These are phyloP conservation scores for Apiotrichum porosum DNA, from an alignment of 1,284 basidiomycete species.

Conservation along the genomic window DNA sequence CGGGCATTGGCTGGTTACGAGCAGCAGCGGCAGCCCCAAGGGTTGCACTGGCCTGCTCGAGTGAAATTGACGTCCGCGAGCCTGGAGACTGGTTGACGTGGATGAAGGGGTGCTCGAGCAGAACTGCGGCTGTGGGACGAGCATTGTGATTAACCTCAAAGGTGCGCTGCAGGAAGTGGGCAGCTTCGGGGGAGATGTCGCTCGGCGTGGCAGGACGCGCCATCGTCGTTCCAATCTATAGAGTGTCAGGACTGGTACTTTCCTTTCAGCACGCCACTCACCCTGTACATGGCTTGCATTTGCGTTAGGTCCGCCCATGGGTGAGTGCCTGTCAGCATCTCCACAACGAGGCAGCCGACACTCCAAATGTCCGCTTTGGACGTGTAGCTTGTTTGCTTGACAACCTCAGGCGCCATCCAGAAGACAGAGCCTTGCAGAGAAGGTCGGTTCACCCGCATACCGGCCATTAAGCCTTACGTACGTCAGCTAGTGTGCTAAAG, in stretches of 20 bases:
- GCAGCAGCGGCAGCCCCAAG: constrained; percentile 13
- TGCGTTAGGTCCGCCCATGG: constrained; percentile 97
- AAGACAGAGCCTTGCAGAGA: constrained; percentile 96
- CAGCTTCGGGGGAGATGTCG: constrained; percentile 79
- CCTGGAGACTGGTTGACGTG: constrained; percentile 11
- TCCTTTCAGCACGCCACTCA: constrained; percentile 46
- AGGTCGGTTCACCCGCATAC: constrained; percentile 73
- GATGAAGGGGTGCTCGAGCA: constrained; percentile 74
- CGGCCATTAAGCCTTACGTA: constrained; percentile 71
- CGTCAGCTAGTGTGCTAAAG: not conserved
- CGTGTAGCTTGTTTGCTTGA: constrained; percentile 88
- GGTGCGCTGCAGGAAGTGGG: constrained; percentile 74
- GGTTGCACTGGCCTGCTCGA: constrained; percentile 15
- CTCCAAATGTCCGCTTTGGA: constrained; percentile 98
- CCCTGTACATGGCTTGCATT: constrained; percentile 98
- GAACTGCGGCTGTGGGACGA: constrained; percentile 71
- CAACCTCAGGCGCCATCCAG: constrained; percentile 99
- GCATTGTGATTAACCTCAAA: constrained; percentile 78
- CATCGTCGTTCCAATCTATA: too few species aligned
- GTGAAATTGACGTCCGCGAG: constrained; percentile 2
- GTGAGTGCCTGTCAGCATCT: constrained; percentile 97
- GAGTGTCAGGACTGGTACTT: too few species aligned
- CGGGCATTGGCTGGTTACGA: constrained; percentile 1
- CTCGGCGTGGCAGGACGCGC: constrained; percentile 77
- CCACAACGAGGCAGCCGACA: constrained; percentile 92